Conservation (phyloP, 2,329 filamentous ascomycete genomes). For the Catunica adiposa region DNA sequence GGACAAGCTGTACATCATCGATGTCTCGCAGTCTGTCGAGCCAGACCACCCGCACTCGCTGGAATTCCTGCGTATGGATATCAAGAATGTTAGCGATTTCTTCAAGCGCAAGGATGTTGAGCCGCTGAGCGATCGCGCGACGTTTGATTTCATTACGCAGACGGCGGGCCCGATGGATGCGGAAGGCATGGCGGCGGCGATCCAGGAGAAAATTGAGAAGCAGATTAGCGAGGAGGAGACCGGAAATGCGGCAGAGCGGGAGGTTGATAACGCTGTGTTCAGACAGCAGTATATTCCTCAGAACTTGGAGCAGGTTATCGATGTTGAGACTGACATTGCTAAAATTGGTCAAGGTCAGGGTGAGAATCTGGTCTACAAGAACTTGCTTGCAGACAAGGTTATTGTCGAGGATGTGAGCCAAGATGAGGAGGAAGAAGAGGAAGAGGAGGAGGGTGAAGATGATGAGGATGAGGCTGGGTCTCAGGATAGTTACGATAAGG, state of each 20-base stretch:
- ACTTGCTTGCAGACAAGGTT: conserved; percentile 59
- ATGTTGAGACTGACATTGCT: conserved; percentile 79
- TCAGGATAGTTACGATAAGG: conserved; percentile 45
- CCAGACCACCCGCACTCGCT: conserved; percentile 85
- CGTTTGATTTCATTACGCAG: conserved; percentile 69
- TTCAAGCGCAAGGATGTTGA: conserved; percentile 77
- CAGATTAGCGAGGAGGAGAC: conserved; percentile 33
- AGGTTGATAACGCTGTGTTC: conserved; percentile 83
- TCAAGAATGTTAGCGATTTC: conserved; percentile 91
- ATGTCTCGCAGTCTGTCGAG: conserved; percentile 94
- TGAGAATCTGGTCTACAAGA: conserved; percentile 67
- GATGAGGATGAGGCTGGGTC: conserved; percentile 30
- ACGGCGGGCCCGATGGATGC: conserved; percentile 43
- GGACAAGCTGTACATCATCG: conserved; percentile 74
- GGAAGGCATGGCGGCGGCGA: conserved; percentile 39
- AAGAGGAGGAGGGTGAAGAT: conserved; percentile 25
- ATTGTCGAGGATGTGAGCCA: conserved; percentile 24
- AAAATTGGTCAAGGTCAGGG: conserved; percentile 58
- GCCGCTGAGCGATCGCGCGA: conserved; percentile 57
- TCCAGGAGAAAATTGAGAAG: conserved; percentile 51
- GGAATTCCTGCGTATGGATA: conserved; percentile 93
- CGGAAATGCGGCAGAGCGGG: conserved; percentile 39
- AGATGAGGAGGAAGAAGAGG: conserved; percentile 23
- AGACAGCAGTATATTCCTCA: conserved; percentile 93
- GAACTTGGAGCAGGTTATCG: conserved; percentile 88